Base-by-base conservation (phyloP, 257 asterid genomes). In the Penstemon barbatus region DNA sequence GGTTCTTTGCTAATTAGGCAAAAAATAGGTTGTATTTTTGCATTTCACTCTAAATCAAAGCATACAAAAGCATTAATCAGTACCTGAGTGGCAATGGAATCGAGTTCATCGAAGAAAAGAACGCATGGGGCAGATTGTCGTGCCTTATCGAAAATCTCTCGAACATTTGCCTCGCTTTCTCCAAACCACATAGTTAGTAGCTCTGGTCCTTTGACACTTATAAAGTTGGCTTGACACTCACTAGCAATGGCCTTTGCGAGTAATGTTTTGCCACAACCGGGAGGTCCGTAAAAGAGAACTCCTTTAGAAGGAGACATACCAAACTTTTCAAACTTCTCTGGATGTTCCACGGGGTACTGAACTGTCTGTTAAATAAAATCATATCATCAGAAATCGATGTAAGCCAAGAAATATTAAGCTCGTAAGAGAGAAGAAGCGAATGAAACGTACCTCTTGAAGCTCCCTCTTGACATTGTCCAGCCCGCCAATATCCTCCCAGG, bases 401-500 rank as follows among this genome's bases (percentile, higher is more conserved):
- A 25, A 25, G 33, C 33, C 18, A 42, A 46, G 4, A 45, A 46
- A 5, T 39, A 40, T 9, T 18, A 40, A 45, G 33, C 33, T 25
- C 5, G 37, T 4, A 42, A 36, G 48, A 62, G 62, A 25, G 13
- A 8, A 53, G 33, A 1, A 33, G 25, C 3, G 49, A 44, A 11
- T 37, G 40, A 36, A 18, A 42, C 10, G 11, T 71, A 83, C 86
- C 81, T 84, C 86, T 69, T 84, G 86, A 72, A 84, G 89, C 75
- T 84, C 86, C 8, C 83, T 76, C 49, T 84, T 84, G 67, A 84
- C 77, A 11, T 68, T 74, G 15, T 79, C 86, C 70, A 84, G 69
- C 5, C 89, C 89, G 7, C 89, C 89, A 42, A 84, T 81, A 56
- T 81, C 89, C n/a, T 73, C 72, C 89, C 89, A 84, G 2, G 83